Evolutionary conservation across 805 yeast species (phyloP), one percentile per base, ranked within the genome.

Genomic region (Dipodascopsis tothii): DNA sequence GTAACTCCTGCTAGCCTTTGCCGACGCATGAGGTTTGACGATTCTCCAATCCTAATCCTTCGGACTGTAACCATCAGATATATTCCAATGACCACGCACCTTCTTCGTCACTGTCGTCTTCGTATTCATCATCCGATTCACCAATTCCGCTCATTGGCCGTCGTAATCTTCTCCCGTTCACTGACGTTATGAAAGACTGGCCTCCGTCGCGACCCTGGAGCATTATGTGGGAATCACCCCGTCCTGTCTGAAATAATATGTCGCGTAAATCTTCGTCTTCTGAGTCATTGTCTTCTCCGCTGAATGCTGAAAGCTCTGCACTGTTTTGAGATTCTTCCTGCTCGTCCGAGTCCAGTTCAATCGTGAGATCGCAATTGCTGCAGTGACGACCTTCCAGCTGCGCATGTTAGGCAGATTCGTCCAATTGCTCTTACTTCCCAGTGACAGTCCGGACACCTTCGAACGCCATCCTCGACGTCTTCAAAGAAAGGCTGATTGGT

Each of bases 401-500:
- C 19, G 11, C 39, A 18, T n/a, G 18, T 68, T 59, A 53, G 1
- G 68, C 59, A 1, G 80, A 83, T 44, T 74, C 74, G 1, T 23
- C 33, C 22, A 35, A 25, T 39, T 37, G 17, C 17, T 35, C 9
- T 32, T 35, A 80, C 76, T 55, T 81, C 87, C 84, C 84, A 80
- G 53, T 74, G 79, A 57, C 88, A 81, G 33, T 68, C 64, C 1
- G 78, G 73, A 57, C 88, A 81, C 40, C 86, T 61, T 3, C 78
- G 74, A 3, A 81, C 82, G 3, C 80, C 82, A 54, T 81, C 87
- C 18, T 76, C 75, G 11, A 57, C 59, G 51, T 79, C 85, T 5
- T 70, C 64, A 11, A 72, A 55, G 0, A 78, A 71, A 16, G 65
- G 61, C 21, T 34, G 4, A 68, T 21, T 40, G 20, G 27, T 66